Evolutionary conservation across 441 rosid species (phyloP).

Genomic region (Croton laevigatus): DNA sequence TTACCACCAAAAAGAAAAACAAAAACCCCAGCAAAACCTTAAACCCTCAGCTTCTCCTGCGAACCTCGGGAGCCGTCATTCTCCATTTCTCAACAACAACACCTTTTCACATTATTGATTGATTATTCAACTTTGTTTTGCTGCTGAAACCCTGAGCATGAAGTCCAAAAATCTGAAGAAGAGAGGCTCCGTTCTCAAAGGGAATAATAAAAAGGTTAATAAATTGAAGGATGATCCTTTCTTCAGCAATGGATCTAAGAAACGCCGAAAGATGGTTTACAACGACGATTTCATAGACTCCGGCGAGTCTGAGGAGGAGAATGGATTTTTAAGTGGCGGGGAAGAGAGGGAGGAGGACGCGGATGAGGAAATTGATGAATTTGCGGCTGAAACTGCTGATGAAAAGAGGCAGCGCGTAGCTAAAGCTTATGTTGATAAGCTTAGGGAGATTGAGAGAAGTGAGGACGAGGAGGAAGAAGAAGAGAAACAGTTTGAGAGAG

Average conservation of each 20-base stretch:
- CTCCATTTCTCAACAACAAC: no score
- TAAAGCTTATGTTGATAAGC: constrained; percentile 39
- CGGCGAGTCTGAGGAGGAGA: constrained; percentile 46
- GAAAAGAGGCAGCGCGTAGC: constrained; percentile 80
- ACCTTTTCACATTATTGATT: no score
- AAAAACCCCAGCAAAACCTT: no score
- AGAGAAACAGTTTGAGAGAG: constrained; percentile 43
- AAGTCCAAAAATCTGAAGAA: constrained; percentile 30
- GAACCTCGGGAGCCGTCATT: no score
- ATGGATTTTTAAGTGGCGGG: constrained; percentile 21
- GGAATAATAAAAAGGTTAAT: constrained; percentile 14
- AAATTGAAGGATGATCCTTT: constrained; percentile 49
- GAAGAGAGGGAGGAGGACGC: constrained; percentile 41
- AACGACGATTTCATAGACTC: constrained; percentile 53
- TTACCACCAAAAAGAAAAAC: no score
- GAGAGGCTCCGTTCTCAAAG: constrained; percentile 16
- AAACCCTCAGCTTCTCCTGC: no score
- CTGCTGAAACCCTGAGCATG: constrained; percentile 20
- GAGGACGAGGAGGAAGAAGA: constrained; percentile 47
- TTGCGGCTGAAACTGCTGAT: constrained; percentile 50
- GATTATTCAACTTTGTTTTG: no score
- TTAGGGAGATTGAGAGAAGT: constrained; percentile 42
- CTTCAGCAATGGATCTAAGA: constrained; percentile 50
- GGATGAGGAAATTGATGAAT: constrained; percentile 32
- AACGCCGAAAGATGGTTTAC: constrained; percentile 48